phyloP scores from a whole-genome alignment of 148 eudicot genomes.

The Talinum fruticosum region DNA sequence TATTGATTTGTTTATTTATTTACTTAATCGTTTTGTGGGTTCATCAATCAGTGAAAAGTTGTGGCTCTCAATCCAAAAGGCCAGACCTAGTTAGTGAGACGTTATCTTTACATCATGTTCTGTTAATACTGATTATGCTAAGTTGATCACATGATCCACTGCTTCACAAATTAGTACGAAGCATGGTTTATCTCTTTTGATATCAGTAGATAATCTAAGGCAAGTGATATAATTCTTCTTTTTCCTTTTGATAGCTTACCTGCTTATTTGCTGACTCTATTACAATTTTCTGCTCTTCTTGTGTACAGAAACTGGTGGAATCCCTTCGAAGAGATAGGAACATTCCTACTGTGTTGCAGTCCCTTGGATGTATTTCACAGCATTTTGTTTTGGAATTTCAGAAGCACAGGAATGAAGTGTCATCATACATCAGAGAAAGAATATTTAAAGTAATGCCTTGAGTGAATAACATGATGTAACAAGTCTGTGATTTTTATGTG shows the following conservation, averaged over 20 bases:
- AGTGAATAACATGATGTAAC: background rate
- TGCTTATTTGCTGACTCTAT: background rate
- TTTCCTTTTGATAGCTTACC: background rate
- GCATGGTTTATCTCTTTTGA: background rate
- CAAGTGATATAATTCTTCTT: background rate
- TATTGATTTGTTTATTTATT: no score
- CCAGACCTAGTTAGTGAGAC: background rate
- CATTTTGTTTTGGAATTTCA: constrained; percentile 59
- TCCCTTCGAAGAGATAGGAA: constrained; percentile 51
- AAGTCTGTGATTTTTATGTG: background rate
- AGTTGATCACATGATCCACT: background rate
- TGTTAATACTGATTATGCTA: background rate
- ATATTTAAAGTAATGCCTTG: constrained; percentile 38
- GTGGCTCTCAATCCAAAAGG: background rate
- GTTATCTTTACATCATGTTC: background rate
- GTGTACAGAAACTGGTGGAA: constrained; percentile 57
- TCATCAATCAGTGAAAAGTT: no score
- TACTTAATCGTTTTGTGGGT: no score
- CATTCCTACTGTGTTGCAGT: constrained; percentile 71
- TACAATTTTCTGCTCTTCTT: background rate
- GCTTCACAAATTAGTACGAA: background rate
- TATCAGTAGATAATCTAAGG: background rate
- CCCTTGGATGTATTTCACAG: constrained; percentile 81
- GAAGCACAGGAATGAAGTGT: constrained; percentile 48
- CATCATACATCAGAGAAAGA: constrained; percentile 45